Evolutionary conservation across 2,329 filamentous ascomycete species (phyloP).

Genomic region (Ambrosiella cleistominuta): DNA sequence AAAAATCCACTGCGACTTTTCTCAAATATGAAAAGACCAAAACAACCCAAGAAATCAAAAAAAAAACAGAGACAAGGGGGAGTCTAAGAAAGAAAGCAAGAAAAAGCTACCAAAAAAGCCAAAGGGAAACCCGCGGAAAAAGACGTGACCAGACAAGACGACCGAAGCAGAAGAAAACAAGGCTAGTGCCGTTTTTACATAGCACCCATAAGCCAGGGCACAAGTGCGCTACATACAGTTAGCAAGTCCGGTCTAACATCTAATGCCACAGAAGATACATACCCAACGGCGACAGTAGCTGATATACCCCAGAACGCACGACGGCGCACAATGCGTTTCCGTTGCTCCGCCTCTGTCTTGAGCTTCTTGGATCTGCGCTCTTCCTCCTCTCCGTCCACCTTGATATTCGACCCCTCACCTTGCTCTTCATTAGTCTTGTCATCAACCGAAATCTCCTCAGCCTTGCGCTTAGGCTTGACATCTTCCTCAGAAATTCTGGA

Average conservation of each 20-base stretch:
- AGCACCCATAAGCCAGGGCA: constrained; percentile 35
- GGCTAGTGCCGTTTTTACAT: constrained; percentile 20
- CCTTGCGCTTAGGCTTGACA: constrained; percentile 47
- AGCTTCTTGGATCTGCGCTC: constrained; percentile 52
- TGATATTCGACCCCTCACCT: constrained; percentile 15
- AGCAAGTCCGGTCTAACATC: constrained; percentile 13
- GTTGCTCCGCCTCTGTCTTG: constrained; percentile 64
- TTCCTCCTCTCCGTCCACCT: constrained; percentile 25
- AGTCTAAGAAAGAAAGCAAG: constrained; percentile 1
- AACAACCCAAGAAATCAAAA: neutral
- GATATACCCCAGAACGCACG: constrained; percentile 73
- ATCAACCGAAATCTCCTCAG: constrained; percentile 51
- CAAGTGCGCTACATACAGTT: constrained; percentile 23
- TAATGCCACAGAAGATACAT: constrained; percentile 27
- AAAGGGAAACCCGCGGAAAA: neutral
- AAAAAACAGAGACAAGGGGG: constrained; percentile 5
- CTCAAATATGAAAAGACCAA: constrained; percentile 8
- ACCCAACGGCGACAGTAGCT: constrained; percentile 81
- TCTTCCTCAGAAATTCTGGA: constrained; percentile 23
- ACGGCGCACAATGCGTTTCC: constrained; percentile 72
- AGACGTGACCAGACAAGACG: neutral
- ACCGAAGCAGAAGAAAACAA: constrained; percentile 6
- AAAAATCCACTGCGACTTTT: constrained; percentile 6
- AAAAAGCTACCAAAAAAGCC: neutral
- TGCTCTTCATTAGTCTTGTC: constrained; percentile 23